Evolutionary conservation across 345 rosid species (phyloP).

Genomic region (Syzygium grande): DNA sequence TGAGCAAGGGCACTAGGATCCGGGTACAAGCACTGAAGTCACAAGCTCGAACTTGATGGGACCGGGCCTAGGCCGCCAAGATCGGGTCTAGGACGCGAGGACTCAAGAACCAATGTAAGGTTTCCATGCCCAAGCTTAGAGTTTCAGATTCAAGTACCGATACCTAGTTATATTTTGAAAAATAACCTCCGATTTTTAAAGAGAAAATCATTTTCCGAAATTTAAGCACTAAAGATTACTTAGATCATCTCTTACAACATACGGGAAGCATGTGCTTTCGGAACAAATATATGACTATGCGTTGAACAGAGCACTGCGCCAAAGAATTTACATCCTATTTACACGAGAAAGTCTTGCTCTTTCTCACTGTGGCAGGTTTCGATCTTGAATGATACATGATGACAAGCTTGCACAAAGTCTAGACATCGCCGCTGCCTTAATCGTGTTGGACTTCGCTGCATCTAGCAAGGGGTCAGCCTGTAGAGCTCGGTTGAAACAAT

Average conservation of each 20-base stretch:
- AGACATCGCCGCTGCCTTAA: slow-evolving; percentile 6
- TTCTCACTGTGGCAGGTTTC: background rate
- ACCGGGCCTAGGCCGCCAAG: too few relatives aligned
- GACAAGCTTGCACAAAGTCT: background rate
- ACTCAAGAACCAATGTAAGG: too few relatives aligned
- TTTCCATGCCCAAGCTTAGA: too few relatives aligned
- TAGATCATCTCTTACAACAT: background rate
- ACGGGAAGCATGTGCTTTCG: background rate
- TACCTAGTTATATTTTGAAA: too few relatives aligned
- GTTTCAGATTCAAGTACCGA: too few relatives aligned
- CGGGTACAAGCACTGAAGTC: too few relatives aligned
- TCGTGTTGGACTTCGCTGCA: slow-evolving; percentile 81
- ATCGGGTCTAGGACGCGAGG: too few relatives aligned
- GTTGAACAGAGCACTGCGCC: background rate
- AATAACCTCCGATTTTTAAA: too few relatives aligned
- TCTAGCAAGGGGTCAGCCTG: slow-evolving; percentile 78
- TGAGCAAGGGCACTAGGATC: too few relatives aligned
- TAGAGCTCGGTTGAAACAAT: slow-evolving; percentile 71
- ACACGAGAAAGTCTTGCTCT: background rate
- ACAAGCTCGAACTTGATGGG: too few relatives aligned
- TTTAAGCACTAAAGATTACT: background rate
- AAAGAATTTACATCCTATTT: background rate
- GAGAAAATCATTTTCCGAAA: too few relatives aligned
- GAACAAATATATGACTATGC: background rate
- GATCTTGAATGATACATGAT: background rate